These are phyloP conservation scores for Aegilops speltoides DNA, from an alignment of 176 grass and related monocot genomes.

Conservation along the genomic window DNA sequence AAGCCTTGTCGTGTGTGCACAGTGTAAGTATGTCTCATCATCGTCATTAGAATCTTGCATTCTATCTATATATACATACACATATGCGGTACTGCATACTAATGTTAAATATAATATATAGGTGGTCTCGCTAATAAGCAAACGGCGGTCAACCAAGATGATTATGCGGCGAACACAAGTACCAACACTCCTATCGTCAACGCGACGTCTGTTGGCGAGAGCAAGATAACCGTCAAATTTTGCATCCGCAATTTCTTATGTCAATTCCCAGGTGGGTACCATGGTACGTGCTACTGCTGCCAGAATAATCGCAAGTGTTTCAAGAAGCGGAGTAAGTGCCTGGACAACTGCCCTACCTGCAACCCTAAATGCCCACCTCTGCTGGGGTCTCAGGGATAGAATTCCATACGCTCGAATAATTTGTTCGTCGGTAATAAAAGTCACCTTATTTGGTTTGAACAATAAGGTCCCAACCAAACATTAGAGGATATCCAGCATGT, in stretches of 20 bases:
- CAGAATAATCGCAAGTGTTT: not conserved
- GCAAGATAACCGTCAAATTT: not conserved
- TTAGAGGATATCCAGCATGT: no score
- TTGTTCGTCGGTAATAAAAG: not conserved
- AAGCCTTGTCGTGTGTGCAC: not conserved
- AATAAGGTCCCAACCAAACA: no score
- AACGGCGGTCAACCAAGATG: not conserved
- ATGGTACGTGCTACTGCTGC: constrained; percentile 1
- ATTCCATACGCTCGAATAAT: not conserved
- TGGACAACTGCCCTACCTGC: not conserved
- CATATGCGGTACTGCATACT: not conserved
- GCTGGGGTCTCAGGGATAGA: not conserved
- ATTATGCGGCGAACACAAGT: not conserved
- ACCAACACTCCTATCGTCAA: not conserved
- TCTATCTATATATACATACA: not conserved
- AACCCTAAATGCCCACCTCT: not conserved
- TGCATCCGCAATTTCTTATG: not conserved
- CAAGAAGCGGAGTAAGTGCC: not conserved
- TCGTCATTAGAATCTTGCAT: not conserved
- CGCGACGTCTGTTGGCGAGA: not conserved
- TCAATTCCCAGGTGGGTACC: not conserved
- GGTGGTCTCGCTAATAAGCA: not conserved
- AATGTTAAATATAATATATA: not conserved
- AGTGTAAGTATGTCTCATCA: not conserved
- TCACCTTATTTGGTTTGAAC: no score